Evolutionary conservation across 352 stramenopile species (phyloP).

Genomic region (Elongisporangium anandrum): DNA sequence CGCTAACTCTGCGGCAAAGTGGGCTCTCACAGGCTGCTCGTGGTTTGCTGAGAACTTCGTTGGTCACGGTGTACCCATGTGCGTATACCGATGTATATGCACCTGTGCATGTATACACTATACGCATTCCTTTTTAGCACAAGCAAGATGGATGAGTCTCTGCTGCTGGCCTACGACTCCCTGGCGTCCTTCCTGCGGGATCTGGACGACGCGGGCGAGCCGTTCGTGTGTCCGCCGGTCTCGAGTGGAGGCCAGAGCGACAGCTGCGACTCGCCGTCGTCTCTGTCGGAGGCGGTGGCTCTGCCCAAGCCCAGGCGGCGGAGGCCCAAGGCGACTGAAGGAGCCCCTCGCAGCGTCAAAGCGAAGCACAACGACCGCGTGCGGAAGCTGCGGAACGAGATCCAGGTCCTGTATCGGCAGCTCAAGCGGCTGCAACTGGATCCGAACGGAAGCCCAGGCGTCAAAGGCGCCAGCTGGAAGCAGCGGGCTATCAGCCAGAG

Average conservation of each 20-base stretch:
- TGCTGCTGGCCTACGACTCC: background rate
- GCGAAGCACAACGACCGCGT: background rate
- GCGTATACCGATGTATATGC: background rate
- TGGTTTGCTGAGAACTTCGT: no score
- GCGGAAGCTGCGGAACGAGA: background rate
- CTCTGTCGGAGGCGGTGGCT: background rate
- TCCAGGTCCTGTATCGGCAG: background rate
- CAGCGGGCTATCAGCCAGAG: background rate
- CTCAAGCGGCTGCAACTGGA: background rate
- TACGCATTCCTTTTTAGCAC: no score
- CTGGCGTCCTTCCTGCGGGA: background rate
- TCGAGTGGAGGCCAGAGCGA: background rate
- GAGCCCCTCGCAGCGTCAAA: background rate
- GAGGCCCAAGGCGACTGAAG: background rate
- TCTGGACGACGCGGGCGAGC: background rate
- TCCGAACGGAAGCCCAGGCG: background rate
- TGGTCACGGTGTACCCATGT: background rate
- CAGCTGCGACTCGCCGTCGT: background rate
- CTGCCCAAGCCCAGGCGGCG: background rate
- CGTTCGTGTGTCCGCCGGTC: background rate
- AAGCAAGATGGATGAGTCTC: background rate
- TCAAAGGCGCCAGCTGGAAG: background rate
- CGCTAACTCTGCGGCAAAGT: no score
- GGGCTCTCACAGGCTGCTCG: no score
- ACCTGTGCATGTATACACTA: background rate